Evolutionary conservation across 441 rosid species (phyloP), one percentile per base, ranked within the genome.

Genomic region (Arabidopsis lyrata): DNA sequence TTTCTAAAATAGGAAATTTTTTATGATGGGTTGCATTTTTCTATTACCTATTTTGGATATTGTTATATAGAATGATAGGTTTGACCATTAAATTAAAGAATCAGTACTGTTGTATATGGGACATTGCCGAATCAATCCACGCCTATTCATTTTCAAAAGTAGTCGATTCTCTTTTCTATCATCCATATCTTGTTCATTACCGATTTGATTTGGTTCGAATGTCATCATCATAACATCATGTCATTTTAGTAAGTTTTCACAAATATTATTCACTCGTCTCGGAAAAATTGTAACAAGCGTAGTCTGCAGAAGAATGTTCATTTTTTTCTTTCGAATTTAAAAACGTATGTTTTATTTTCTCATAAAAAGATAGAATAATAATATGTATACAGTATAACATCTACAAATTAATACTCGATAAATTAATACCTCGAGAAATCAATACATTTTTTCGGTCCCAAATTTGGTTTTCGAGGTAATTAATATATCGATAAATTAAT

Each of bases 1-100:
- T 50, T 50, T 60, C 56, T 35, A 34, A 68, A 68, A 52, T 15
- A 52, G 68, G 73, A 68, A 74, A 2, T 5, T 56, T 44, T 45
- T 12, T 0, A 15, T 20, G 62, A 49, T 27, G 8, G 2, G 24
- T 53, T 61, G 29, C 27, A 54, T 47, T 10, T 36, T n/a, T 68
- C 14, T 62, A 16, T 61, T 29, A 52, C 64, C 42, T 35, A 50
- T 68, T 75, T 52, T 50, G 14, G 75, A 29, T 36, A 22, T 22
- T 22, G 24, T 2, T 22, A 22, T 22, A 62, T 44, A 35, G 54
- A 68, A 53, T 24, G 4, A 24, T 24, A 32, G 67, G 74, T 12
- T 68, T 75, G 79, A 61, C 79, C 45, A 1, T 13, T n/a, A 68
- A 61, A 59, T 20, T 6, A 41, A 67, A 60, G 78, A 68, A 75